Conservation (phyloP, 1,284 basidiomycete genomes). For the Volvariella surrecta region DNA sequence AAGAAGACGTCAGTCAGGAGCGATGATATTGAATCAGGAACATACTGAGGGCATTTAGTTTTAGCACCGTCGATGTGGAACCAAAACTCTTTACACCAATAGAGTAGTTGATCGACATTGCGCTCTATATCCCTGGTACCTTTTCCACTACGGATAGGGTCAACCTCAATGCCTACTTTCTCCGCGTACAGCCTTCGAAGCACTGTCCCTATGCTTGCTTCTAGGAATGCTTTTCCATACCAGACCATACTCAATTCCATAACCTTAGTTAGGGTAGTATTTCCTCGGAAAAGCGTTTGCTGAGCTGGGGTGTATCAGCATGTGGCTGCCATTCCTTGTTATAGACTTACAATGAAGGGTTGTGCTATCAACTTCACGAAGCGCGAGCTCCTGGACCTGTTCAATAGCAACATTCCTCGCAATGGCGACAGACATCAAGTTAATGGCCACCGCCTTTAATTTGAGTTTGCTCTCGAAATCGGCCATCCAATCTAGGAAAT, state of each 20-base stretch:
- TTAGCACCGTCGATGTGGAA: constrained; percentile 67
- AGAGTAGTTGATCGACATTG: constrained; percentile 60
- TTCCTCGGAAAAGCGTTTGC: constrained; percentile 70
- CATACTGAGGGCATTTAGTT: constrained; percentile 67
- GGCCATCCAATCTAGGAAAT: constrained; percentile 65
- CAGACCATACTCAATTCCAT: constrained; percentile 71
- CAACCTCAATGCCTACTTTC: constrained; percentile 70
- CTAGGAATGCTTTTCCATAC: constrained; percentile 69
- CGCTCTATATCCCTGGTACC: constrained; percentile 52
- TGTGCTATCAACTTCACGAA: constrained; percentile 58
- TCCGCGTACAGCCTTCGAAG: constrained; percentile 64
- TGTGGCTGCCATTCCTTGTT: background rate
- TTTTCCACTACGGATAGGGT: constrained; percentile 57
- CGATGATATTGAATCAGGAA: constrained; percentile 10
- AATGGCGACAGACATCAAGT: constrained; percentile 61
- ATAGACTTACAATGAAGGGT: constrained; percentile 40
- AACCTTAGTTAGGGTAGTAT: constrained; percentile 73
- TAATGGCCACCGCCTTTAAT: constrained; percentile 47
- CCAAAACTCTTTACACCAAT: constrained; percentile 77
- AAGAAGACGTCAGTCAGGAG: constrained; percentile 9
- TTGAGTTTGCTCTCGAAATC: constrained; percentile 63
- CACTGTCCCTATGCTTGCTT: constrained; percentile 62
- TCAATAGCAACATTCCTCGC: constrained; percentile 54
- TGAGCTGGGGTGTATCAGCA: constrained; percentile 32
- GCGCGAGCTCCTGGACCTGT: constrained; percentile 57